Conservation (phyloP, 768 basidiomycete species). For the Lenzites betulinus region DNA sequence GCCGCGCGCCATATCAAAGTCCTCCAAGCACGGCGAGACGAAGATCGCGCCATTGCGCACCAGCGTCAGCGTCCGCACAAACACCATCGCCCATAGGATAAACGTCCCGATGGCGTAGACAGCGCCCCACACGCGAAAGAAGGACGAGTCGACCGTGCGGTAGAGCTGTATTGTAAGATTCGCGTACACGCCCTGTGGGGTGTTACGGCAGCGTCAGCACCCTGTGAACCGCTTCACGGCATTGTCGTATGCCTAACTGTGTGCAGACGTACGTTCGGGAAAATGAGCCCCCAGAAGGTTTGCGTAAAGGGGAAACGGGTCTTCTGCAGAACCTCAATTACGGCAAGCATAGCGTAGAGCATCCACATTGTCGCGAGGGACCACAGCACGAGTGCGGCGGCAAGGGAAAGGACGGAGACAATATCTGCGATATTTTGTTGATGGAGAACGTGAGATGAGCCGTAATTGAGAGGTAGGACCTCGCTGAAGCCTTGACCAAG, state of each 20-base stretch:
- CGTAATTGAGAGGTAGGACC: constrained; percentile 38
- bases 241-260: neutral
- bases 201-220: constrained; percentile 6
- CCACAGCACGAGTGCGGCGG: constrained; percentile 58
- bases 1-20: constrained; percentile 22
- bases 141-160: constrained; percentile 48
- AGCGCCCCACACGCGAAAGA: constrained; percentile 60
- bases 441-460: constrained; percentile 39
- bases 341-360: constrained; percentile 52
- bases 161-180: constrained; percentile 60
- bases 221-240: neutral
- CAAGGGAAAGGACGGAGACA: constrained; percentile 50
- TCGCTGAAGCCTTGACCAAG: constrained; percentile 52
- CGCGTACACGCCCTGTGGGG: constrained; percentile 62
- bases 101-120: constrained; percentile 54
- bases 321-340: constrained; percentile 45
- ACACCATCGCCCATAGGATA: constrained; percentile 54
- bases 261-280: constrained; percentile 58
- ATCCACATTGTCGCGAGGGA: constrained; percentile 65
- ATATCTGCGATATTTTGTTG: constrained; percentile 38
- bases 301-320: constrained; percentile 52
- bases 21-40: constrained; percentile 44
- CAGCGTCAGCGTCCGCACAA: constrained; percentile 41
- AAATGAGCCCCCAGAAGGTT: constrained; percentile 68
- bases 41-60: constrained; percentile 43